Evolutionary conservation across 2,329 filamentous ascomycete species (phyloP).

Genomic region (Colletotrichum camelliae): DNA sequence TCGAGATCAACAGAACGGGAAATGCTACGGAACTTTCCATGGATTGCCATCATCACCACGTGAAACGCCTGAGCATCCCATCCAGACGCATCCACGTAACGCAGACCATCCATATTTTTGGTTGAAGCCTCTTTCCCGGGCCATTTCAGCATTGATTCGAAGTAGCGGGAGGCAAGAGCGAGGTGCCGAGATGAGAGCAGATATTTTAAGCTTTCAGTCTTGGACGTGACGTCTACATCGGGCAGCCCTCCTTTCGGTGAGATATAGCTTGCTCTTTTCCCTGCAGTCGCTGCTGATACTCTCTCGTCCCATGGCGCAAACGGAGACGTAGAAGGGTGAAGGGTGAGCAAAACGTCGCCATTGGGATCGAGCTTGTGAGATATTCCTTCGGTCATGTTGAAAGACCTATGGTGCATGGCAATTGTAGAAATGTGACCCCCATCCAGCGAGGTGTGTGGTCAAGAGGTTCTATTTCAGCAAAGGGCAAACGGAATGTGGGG

Average conservation of each 20-base stretch:
- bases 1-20: constrained; percentile 25
- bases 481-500: neutral
- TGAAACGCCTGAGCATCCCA: constrained; percentile 34
- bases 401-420: neutral
- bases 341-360: neutral
- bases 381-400: neutral
- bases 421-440: neutral
- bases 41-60: constrained; percentile 32
- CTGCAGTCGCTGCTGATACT: neutral
- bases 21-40: constrained; percentile 26
- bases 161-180: constrained; percentile 21
- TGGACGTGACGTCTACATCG: neutral
- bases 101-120: neutral
- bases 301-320: neutral
- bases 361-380: neutral
- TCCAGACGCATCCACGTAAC: constrained; percentile 1
- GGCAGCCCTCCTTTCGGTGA: neutral
- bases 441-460: neutral
- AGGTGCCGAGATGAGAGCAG: constrained; percentile 5
- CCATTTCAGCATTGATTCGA: constrained; percentile 2
- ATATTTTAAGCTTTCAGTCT: neutral
- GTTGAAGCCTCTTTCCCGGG: constrained; percentile 16
- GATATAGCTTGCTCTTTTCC: neutral
- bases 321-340: neutral
- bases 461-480: neutral